These are phyloP conservation scores for Dothideomycetes sp. DNA, from an alignment of 2,329 filamentous ascomycete genomes.

Conservation along the genomic window DNA sequence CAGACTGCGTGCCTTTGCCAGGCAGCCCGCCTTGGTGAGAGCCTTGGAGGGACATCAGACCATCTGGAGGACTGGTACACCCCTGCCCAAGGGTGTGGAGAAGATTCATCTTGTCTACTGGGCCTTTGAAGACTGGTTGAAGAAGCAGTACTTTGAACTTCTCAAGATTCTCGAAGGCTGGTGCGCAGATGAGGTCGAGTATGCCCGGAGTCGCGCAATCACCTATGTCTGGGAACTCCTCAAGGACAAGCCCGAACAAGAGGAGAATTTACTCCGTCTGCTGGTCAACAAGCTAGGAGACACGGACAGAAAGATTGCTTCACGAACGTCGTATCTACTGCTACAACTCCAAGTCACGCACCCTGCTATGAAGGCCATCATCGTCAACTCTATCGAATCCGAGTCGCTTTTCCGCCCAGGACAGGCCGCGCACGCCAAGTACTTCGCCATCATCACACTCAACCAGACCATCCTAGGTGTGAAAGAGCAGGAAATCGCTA, in stretches of 20 bases:
- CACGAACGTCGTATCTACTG: constrained; percentile 84
- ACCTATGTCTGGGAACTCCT: constrained; percentile 87
- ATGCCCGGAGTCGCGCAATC: constrained; percentile 75
- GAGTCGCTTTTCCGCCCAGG: constrained; percentile 80
- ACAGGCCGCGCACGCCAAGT: constrained; percentile 80
- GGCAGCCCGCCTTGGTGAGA: constrained; percentile 65
- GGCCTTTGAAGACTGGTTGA: constrained; percentile 93
- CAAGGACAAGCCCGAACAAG: constrained; percentile 94
- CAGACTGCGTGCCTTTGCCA: constrained; percentile 66
- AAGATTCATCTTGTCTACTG: constrained; percentile 73
- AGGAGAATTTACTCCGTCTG: constrained; percentile 81
- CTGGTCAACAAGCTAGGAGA: constrained; percentile 96
- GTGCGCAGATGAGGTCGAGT: constrained; percentile 93
- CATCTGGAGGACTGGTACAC: constrained; percentile 58
- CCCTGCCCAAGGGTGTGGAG: constrained; percentile 62
- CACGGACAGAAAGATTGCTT: constrained; percentile 89
- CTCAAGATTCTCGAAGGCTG: constrained; percentile 84
- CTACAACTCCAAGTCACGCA: constrained; percentile 82
- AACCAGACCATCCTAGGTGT: constrained; percentile 90
- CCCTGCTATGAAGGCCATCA: constrained; percentile 84
- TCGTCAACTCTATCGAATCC: constrained; percentile 74
- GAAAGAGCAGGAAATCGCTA: constrained; percentile 72
- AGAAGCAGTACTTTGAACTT: constrained; percentile 85
- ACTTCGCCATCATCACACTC: constrained; percentile 91
- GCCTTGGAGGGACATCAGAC: constrained; percentile 53